A percentile compares a stretch with the other conserved stretches of the same genome.
Evolutionary conservation across 2,329 filamentous ascomycete genomes (phyloP).

Genomic region (Didymella glomerata): DNA sequence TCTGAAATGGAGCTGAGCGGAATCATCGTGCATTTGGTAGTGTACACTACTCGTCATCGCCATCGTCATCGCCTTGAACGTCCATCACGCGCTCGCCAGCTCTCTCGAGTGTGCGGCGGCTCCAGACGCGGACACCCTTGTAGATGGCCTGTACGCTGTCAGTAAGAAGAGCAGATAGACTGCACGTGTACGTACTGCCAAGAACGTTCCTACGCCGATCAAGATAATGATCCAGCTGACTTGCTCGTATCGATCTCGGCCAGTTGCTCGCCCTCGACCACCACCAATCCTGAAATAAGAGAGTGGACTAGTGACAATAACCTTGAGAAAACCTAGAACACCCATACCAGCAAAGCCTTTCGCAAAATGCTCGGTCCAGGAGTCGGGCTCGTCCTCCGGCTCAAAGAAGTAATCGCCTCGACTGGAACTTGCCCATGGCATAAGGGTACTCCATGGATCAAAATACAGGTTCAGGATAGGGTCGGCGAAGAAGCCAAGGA

Average conservation of each 20-base stretch:
- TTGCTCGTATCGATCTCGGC: constrained; percentile 78
- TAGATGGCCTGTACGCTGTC: constrained; percentile 71
- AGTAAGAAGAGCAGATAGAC: constrained; percentile 5
- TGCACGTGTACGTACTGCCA: constrained; percentile 67
- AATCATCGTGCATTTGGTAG: constrained; percentile 16
- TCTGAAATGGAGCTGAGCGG: constrained; percentile 6
- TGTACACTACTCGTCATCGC: constrained; percentile 56
- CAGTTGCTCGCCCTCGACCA: constrained; percentile 68
- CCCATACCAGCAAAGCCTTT: constrained; percentile 93
- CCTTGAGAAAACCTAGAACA: constrained; percentile 83
- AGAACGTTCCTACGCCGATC: constrained; percentile 80
- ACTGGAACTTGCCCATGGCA: constrained; percentile 41
- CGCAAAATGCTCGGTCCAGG: constrained; percentile 83
- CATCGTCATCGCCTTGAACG: constrained; percentile 71
- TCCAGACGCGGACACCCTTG: constrained; percentile 80
- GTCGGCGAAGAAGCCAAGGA: constrained; percentile 90
- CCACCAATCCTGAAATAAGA: constrained; percentile 74
- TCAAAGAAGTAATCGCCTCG: constrained; percentile 35
- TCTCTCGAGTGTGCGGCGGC: constrained; percentile 74
- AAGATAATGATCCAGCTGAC: constrained; percentile 82
- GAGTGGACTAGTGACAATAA: constrained; percentile 76
- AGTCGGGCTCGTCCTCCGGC: constrained; percentile 51
- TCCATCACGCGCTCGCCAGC: constrained; percentile 85
- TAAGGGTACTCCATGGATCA: constrained; percentile 67
- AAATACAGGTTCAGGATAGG: constrained; percentile 89